Evolutionary conservation across 2,329 filamentous ascomycete genomes (phyloP), one percentile per base, ranked within the genome.

Genomic region (Mycocentrospora acerina): DNA sequence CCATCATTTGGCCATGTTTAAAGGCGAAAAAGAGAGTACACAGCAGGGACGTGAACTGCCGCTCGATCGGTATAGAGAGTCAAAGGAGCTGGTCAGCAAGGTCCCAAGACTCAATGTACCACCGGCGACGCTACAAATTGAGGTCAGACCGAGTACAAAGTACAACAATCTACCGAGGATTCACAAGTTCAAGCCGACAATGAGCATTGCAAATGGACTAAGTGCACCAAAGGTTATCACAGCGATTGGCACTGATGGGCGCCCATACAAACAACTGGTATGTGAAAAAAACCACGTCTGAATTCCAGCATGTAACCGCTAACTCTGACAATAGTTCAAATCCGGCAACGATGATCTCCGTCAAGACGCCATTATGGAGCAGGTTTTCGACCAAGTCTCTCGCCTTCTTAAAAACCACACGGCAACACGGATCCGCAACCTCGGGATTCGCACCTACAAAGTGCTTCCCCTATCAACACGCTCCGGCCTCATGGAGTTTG

Each of bases 331-430:
- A 22, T n/a, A 82, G 75, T 83, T 95, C 62, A 98, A 98, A 75
- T 90, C 90, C 46, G 90, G 93, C 13, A 91, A 91, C 60, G 93
- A 98, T 64, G 91, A 98, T 62, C 78, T 99, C 10, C 86, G 94
- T 7, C 93, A 98, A 71, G 93, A 99, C 60, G 89, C 91, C 29
- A 98, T 83, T 74, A 99, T 99, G 94, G 94, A 98, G 68, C 93
- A 99, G 69, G 93, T 98, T 1, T 99, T 98, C 64, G 88, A 90
- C 42, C 90, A 95, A 68, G 93, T 96, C 15, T 97, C 90, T 41
- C 87, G 88, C 35, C 80, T 98, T 15, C 75, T 99, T 17, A 87
- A 88, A 62, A 84, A 88, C 32, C 90, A 97, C 65, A 84, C 88
- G 38, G 80, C 84, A 10, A 96, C 93, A 2, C 85, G 90, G 26